Evolutionary conservation across 495 filamentous ascomycete genomes (phyloP), one percentile per base, ranked within the genome.

Genomic region (Neohortaea acidophila): DNA sequence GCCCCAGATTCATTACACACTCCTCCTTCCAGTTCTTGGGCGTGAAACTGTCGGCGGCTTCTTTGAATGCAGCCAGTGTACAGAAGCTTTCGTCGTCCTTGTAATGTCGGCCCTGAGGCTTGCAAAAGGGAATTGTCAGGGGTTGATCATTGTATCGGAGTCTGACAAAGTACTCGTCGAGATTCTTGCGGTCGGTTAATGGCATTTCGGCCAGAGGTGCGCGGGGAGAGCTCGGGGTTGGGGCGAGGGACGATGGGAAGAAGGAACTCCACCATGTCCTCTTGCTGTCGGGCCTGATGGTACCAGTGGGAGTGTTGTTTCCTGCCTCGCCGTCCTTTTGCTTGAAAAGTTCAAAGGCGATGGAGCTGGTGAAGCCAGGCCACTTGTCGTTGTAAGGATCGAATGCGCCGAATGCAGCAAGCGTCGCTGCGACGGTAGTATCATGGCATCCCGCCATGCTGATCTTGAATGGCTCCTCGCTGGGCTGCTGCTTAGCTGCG

Each of bases 51-150:
- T 93, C 85, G 13, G 87, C 80, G 45, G 94, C 82, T 34, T 68
- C 62, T 57, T 94, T 96, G 69, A 97, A 97, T 2, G 89, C 77
- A 32, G 80, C 77, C 47, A 97, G 53, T 0, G 89, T 97, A 62
- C 89, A 96, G 55, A 97, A 93, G 17, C 69, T 81, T 45, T 85
- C 79, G 53, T 97, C 81, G 2, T 84, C 85, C 20, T 85, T 72
- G 4, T 92, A 66, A 59, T 97, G 89, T 27, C 85, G 93, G 21
- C 82, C 81, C 0, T 67, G 55, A 23, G 65, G 59, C 42, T 67
- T 73, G 53, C 89, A 97, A 20, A 84, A 84, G 4, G 85, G 86
- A 35, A 96, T 70, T 8, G 64, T 68, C 49, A 94, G 69, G 0
- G 81, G 71, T 27, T 67, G 63, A 55, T 96, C 87, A 48, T 97